Percentiles rank a stretch among this genome's conserved stretches.
Evolutionary conservation across 148 eudicot species (phyloP).

Genomic region (Diospyros lotus): DNA sequence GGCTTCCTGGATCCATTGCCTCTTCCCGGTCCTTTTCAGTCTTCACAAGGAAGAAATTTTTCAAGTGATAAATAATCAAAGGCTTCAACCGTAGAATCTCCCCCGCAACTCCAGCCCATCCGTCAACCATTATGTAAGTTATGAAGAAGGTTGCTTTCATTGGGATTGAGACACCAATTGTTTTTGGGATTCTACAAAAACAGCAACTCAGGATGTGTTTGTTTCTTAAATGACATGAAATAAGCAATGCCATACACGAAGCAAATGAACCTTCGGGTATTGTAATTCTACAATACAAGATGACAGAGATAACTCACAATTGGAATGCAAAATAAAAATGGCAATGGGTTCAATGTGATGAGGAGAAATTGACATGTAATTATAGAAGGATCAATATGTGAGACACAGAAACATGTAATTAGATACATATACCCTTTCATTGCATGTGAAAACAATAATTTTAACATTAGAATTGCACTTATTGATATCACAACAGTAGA

Average conservation of each 20-base stretch:
- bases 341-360: neutral
- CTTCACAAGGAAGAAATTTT: conserved; percentile 57
- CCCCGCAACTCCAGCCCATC: conserved; percentile 79
- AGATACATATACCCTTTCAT: too few species aligned
- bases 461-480: too few species aligned
- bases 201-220: neutral
- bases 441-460: too few species aligned
- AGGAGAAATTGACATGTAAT: too few species aligned
- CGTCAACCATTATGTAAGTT: conserved; percentile 76
- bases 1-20: conserved; percentile 79
- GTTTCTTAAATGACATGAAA: neutral
- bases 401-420: too few species aligned
- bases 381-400: too few species aligned
- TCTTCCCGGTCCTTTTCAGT: conserved; percentile 64
- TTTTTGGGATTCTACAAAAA: conserved; percentile 53
- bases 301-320: neutral
- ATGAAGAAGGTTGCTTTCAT: conserved; percentile 82
- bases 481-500: too few species aligned
- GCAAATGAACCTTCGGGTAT: too few species aligned
- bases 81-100: conserved; percentile 67
- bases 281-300: neutral
- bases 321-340: neutral
- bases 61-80: conserved; percentile 51
- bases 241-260: neutral
- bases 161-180: conserved; percentile 63